These are phyloP conservation scores for Torulaspora indica DNA, from an alignment of 805 yeast species.

Conservation along the genomic window DNA sequence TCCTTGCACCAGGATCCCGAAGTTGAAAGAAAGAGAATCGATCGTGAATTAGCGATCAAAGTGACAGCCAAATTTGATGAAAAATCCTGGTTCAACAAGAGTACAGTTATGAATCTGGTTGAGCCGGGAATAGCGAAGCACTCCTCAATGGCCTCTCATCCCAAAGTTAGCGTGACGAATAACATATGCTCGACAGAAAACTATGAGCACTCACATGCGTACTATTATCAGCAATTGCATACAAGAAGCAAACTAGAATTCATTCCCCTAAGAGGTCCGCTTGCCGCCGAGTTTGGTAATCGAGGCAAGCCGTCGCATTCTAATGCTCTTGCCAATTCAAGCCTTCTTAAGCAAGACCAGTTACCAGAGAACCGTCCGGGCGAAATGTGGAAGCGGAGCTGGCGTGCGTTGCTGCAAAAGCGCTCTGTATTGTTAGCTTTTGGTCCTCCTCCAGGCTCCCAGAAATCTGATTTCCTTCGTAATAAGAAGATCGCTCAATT, in stretches of 20 bases:
- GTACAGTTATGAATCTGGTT: conserved; percentile 16
- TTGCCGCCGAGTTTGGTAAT: not conserved
- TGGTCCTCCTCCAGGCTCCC: not conserved
- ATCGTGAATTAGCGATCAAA: conserved; percentile 17
- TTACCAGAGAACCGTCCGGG: not conserved
- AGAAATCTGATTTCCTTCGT: not conserved
- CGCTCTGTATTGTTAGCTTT: conserved; percentile 11
- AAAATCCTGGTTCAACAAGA: conserved; percentile 7
- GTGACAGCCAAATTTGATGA: conserved; percentile 13
- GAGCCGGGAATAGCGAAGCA: conserved; percentile 24
- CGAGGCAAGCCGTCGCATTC: not conserved
- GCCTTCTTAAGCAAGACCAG: not conserved
- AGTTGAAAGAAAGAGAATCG: conserved; percentile 16
- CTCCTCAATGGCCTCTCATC: conserved; percentile 16
- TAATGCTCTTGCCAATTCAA: not conserved
- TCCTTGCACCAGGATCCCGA: conserved; percentile 12
- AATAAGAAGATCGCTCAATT: conserved; percentile 5
- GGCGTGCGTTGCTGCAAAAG: conserved; percentile 12
- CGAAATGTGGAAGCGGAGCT: conserved; percentile 15
- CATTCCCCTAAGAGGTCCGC: conserved; percentile 11
- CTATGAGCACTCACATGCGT: conserved; percentile 26
- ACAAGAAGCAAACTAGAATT: conserved; percentile 21
- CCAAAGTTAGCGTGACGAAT: conserved; percentile 27
- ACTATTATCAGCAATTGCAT: conserved; percentile 25
- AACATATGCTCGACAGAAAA: conserved; percentile 28